Evolutionary conservation across 2,329 filamentous ascomycete genomes (phyloP), one percentile per base, ranked within the genome.

Genomic region (Juglanconis oblonga): DNA sequence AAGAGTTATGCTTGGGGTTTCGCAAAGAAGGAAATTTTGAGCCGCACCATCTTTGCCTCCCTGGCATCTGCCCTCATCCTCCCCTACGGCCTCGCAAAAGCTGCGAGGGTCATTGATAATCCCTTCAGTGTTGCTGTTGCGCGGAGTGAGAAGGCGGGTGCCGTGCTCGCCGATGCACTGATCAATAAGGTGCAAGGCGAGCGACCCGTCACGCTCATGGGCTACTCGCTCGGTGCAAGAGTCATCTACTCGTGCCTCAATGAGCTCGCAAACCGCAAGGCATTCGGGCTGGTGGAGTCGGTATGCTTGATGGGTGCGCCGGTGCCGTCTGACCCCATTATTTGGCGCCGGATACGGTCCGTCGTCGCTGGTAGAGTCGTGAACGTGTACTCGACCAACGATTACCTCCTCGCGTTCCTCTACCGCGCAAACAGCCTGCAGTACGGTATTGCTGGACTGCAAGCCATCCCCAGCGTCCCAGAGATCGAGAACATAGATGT

Each of bases 321-420:
- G 0, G 86, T 89, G 0, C 91, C 93, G 0, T 90, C 88, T 0
- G 84, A 88, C 52, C 75, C 83, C 0, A 80, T 81, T 1, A 85
- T 91, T 66, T 97, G 93, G 93, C 83, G 87, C 45, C 80, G 85
- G 40, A 86, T 96, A 64, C 85, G 91, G 31, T 86, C 84, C 44
- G 91, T 94, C 0, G 92, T 96, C 0, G 86, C 88, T 1, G 92
- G 92, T 3, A 84, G 89, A 59, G 82, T 97, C 6, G 88, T 96
- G 67, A 97, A 97, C 67, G 91, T 94, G 8, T 97, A 89, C 74
- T 94, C 91, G 1, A 86, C 88, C 55, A 93, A 95, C 62, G 93
- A 97, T 73, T 90, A 92, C 69, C 86, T 97, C 35, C 85, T 97
- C 1, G 92, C 87, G 1, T 94, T 97, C 71, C 78, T 97, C 17